Conservation (phyloP, 495 filamentous ascomycete species). For the Neurospora sublineolata region DNA sequence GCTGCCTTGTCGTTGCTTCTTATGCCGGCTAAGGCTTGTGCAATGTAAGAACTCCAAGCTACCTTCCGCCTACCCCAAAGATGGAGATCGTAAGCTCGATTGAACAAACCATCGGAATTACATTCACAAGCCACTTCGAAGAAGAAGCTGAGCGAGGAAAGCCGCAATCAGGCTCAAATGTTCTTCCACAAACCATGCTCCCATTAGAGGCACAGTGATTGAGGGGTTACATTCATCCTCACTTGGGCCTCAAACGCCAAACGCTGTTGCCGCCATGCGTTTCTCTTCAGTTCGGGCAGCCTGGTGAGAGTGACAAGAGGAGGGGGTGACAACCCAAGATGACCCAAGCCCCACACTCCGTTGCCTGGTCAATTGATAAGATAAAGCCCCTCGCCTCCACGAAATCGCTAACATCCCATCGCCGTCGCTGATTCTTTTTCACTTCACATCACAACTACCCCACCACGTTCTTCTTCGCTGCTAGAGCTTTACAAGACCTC, state of each 20-base stretch:
- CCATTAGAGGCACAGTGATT: neutral
- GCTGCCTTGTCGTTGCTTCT: neutral
- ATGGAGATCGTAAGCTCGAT: neutral
- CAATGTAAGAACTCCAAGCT: neutral
- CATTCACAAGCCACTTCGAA: neutral
- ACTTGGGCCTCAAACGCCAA: neutral
- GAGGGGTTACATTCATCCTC: neutral
- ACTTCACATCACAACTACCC: neutral
- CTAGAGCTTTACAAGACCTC: neutral
- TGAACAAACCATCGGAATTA: neutral
- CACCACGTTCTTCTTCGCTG: neutral
- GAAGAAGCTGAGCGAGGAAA: neutral
- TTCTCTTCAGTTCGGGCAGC: neutral
- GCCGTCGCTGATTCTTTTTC: neutral
- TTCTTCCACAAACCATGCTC: neutral
- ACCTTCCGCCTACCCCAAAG: neutral
- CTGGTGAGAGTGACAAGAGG: neutral
- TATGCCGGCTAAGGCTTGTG: neutral
- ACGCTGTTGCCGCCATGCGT: neutral
- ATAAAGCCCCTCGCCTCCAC: neutral
- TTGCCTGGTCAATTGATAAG: neutral
- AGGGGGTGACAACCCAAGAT: neutral
- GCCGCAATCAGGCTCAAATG: neutral
- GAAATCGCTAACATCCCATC: neutral
- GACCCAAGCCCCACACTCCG: neutral